Evolutionary conservation across 139 green algal species (phyloP), one percentile per base, ranked within the genome.

Genomic region (Haematococcus sp.): DNA sequence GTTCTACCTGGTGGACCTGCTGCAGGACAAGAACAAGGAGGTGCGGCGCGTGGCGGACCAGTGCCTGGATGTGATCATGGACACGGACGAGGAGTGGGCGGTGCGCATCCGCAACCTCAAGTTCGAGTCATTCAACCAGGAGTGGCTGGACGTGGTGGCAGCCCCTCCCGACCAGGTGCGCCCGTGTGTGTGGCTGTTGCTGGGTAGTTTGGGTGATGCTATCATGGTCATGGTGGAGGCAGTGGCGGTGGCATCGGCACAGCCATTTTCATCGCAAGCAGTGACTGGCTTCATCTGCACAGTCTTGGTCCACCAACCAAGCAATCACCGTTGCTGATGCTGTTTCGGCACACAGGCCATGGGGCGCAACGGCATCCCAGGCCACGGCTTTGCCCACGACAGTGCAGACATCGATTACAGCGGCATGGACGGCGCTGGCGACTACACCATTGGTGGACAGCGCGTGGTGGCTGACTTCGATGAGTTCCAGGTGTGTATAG

Each of bases 121-220:
- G 76, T 97, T 95, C 79, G 88, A 95, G 82, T 72, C 78, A 0
- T 89, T 90, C 83, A 96, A 96, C 79, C 85, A 92, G 55, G 85
- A 91, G 68, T 96, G 89, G 88, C 68, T 96, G 27, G 83, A 91
- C 33, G 69, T 88, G 28, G 84, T 86, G 19, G 31, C 71, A 25
- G 46, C 77, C 30, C 80, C 80, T n/a, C 66, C 79, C 3, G 80
- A 71, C 59, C 71, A 82, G 67, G 65, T 78, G 65, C 56, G 55
- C 15, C 15, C 13, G 19, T 13, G 23, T 13, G 11, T 7, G 52
- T 25, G 52, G 20, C 19, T 25, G 52, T 20, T 7, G 52, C 7
- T 25, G 23, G 25, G 16, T 28, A 17, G 17, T 68, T 66, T 66
- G 58, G 9, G n/a, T 11, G 25, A 9, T 43, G 28, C 28, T 9